Evolutionary conservation across 345 rosid species (phyloP), one percentile per base, ranked within the genome.

Genomic region (Salix exigua): DNA sequence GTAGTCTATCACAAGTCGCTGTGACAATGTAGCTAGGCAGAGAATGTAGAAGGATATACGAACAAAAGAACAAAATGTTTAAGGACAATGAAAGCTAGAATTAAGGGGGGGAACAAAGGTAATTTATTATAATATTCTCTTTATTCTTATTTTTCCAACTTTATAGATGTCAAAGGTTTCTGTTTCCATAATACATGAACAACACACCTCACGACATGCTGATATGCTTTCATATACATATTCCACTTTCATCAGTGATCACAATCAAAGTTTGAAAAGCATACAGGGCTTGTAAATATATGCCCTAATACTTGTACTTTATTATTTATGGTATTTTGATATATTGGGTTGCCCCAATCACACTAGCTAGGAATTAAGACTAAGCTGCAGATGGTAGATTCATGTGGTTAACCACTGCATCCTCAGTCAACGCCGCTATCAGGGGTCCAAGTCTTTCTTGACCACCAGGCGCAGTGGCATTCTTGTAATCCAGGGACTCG

Each of bases 301-400:
- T 66, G 70, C 70, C 70, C 23, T 35, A 9, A 63, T 23, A 13
- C 13, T 8, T 42, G 46, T 42, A 42, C 46, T 42, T 23, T 8
- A 60, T 21, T 2, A 18, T 26, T 8, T 10, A 63, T 23, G 6
- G 8, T 19, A 51, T 51, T 51, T 51, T 17, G 17, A 19, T 51
- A 19, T 51, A 51, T 46, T 6, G 58, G 58, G 23, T 51, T 55
- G 62, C 28, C 8, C 28, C 28, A n/a, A 21, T 2, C 61, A 53
- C 61, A 21, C 25, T 21, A 55, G 62, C 14, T 42, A 42, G 10
- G 28, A 18, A 14, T 77, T 73, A 80, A 53, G 89, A 26, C 77
- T 76, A 84, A 62, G 89, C 89, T 1, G 89, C 89, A 23, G 86
- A 75, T 28, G 89, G 85, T 18, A 83, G 82, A 68, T 1, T 81